Evolutionary conservation across 768 basidiomycete species (phyloP), one percentile per base, ranked within the genome.

Genomic region (Psilocybe sp.): DNA sequence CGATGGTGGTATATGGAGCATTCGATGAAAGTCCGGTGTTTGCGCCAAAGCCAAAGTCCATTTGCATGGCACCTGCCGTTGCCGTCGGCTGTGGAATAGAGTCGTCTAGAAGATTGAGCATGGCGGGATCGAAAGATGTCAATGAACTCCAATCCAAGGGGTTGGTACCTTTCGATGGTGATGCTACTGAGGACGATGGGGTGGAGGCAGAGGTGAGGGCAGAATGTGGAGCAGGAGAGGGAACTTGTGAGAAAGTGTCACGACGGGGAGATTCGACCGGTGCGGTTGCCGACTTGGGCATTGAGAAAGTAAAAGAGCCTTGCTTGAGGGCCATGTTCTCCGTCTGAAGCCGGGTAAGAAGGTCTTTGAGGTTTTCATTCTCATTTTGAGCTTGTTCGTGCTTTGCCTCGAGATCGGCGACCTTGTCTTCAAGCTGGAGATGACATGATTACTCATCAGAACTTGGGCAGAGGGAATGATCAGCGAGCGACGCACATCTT

Each of bases 341-440:
- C 49, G 82, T 83, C 64, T 95, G 94, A 2, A 98, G 74, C 11
- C 93, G 82, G 45, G 81, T 72, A 39, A 96, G 76, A 44, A 96
- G 78, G 62, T 95, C 93, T 40, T 89, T 84, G 18, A 97, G 75
- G 61, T 95, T 96, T 54, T 89, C 86, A 58, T 98, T 96, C 70
- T 96, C 94, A 18, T 84, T 70, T 48, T 71, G 70, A 0, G 87
- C 79, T 18, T 75, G 76, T 40, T 85, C 82, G 55, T 91, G 89
- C 69, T 91, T 88, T 4, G 84, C 82, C 62, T 94, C 92, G 18
- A 98, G 84, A 36, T 82, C 85, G 2, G 89, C 83, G 15, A 98
- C 85, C 64, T 94, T 84, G 66, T 94, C 92, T 66, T 98, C 96
- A 47, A 98, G 76, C 90, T 97, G 60, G 40, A 42, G 19, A 48